These are phyloP conservation scores for Suillus clintonianus DNA, from an alignment of 768 basidiomycete species.

Conservation along the genomic window DNA sequence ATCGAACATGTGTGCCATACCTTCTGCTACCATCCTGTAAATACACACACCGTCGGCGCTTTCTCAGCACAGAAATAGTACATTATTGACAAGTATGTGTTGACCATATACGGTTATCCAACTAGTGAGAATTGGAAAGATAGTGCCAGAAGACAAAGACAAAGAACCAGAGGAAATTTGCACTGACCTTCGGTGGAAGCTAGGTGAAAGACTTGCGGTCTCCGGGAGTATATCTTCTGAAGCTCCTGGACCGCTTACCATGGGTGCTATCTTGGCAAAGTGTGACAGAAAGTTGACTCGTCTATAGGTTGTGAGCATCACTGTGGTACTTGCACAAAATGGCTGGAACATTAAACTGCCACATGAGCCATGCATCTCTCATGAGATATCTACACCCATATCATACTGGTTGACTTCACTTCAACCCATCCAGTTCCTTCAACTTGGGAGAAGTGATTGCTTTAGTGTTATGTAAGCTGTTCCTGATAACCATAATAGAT, in stretches of 20 bases:
- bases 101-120: conserved; percentile 17
- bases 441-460: conserved; percentile 48
- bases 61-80: too few relatives aligned
- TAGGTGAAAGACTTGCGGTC: conserved; percentile 56
- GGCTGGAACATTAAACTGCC: conserved; percentile 71
- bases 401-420: conserved; percentile 62
- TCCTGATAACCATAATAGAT: not conserved
- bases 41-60: too few relatives aligned
- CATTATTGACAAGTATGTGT: too few relatives aligned
- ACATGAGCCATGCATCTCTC: conserved; percentile 43
- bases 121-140: conserved; percentile 43
- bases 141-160: conserved; percentile 41
- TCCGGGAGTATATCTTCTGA: conserved; percentile 59
- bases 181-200: conserved; percentile 59
- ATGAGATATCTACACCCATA: conserved; percentile 28
- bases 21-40: too few relatives aligned
- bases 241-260: conserved; percentile 52
- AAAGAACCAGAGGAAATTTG: conserved; percentile 22
- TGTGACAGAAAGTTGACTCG: conserved; percentile 1
- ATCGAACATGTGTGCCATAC: too few relatives aligned
- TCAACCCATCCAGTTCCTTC: conserved; percentile 53
- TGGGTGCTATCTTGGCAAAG: conserved; percentile 32
- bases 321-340: conserved; percentile 56
- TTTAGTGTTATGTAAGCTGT: conserved; percentile 50
- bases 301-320: conserved; percentile 42